A percentile compares a stretch with the other conserved stretches of the same genome.
These are phyloP conservation scores for Picea abies DNA, from an alignment of 83 land plant genomes.

Conservation along the genomic window DNA sequence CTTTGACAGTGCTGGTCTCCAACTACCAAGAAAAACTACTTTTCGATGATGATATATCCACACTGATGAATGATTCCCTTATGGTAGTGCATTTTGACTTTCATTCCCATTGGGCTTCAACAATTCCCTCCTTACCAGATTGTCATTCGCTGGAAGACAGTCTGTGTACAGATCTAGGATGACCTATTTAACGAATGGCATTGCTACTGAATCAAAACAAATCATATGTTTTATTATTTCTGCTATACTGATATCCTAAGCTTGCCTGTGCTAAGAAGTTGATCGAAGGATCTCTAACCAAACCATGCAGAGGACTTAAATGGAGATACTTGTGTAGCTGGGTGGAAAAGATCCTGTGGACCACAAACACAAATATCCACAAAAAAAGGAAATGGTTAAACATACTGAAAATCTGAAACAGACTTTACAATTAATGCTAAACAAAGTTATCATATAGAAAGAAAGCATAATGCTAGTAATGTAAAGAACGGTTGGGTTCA, in stretches of 20 bases:
- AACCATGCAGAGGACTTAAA: not conserved
- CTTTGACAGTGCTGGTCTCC: not conserved
- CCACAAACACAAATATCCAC: no score
- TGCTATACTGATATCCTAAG: not conserved
- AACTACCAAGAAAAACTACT: not conserved
- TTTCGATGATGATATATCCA: not conserved
- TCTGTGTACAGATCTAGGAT: not conserved
- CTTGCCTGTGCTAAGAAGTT: not conserved
- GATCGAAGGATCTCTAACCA: slow-evolving; percentile 1
- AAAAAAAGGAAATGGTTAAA: not conserved
- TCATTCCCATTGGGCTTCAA: not conserved
- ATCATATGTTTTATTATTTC: not conserved
- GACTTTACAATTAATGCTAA: not conserved
- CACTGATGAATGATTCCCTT: not conserved
- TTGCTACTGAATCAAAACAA: no score
- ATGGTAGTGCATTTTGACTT: not conserved
- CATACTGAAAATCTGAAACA: not conserved
- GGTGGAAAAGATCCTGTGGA: not conserved
- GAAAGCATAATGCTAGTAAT: not conserved
- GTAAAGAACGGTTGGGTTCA: not conserved
- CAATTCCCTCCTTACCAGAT: not conserved
- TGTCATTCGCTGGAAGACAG: not conserved
- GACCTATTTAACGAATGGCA: not conserved
- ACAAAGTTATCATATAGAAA: not conserved
- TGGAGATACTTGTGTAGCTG: not conserved